Evolutionary conservation across 176 grass and related monocot genomes (phyloP).

Genomic region (Neostapfia colusana): DNA sequence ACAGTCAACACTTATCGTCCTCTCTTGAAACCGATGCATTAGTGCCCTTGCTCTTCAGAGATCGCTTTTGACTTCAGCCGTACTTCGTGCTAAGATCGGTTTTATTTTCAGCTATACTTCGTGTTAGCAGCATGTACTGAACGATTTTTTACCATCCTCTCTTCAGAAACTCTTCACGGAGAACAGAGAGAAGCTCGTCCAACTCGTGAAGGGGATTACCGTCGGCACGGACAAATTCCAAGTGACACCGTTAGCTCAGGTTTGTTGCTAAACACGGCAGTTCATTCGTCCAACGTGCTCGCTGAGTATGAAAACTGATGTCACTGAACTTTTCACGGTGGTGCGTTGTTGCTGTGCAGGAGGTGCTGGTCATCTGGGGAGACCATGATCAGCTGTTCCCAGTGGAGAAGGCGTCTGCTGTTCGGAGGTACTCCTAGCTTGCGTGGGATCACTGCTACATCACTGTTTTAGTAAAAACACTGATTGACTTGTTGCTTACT

Average conservation of each 20-base stretch:
- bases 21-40: not conserved
- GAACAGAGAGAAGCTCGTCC: constrained; percentile 56
- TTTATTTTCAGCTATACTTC: not conserved
- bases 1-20: not conserved
- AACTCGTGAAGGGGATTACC: constrained; percentile 73
- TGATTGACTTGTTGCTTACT: not conserved
- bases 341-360: constrained; percentile 31
- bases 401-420: constrained; percentile 54
- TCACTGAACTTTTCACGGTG: not conserved
- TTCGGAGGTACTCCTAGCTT: constrained; percentile 45
- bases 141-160: not conserved
- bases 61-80: not conserved
- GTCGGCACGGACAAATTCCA: constrained; percentile 68
- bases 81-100: not conserved
- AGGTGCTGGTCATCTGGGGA: constrained; percentile 80
- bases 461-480: not conserved
- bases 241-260: constrained; percentile 74
- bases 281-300: not conserved
- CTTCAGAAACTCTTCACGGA: constrained; percentile 70
- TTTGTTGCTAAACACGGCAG: not conserved
- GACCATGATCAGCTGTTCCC: constrained; percentile 73
- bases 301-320: not conserved
- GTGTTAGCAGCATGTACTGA: not conserved
- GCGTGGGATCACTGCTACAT: no score
- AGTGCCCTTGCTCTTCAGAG: not conserved